Percentiles rank a stretch among this genome's conserved stretches.
Conservation (phyloP, 2,329 filamentous ascomycete species). For the Cytospora piceae region DNA sequence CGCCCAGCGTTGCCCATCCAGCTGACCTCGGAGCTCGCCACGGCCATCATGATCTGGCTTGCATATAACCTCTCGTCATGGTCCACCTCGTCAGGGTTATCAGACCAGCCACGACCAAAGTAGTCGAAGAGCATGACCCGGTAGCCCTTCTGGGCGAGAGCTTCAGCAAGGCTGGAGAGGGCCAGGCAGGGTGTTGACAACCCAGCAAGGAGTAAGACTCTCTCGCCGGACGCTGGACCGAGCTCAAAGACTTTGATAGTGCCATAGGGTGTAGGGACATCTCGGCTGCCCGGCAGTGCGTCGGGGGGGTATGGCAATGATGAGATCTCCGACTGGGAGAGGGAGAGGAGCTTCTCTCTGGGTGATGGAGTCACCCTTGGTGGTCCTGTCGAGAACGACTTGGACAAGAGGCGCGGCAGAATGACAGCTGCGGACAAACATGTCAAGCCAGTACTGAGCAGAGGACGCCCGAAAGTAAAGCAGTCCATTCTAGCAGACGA, state of each 20-base stretch:
- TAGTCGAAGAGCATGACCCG: conserved; percentile 82
- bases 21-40: conserved; percentile 69
- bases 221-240: conserved; percentile 72
- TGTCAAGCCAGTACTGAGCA: conserved; percentile 7
- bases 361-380: conserved; percentile 35
- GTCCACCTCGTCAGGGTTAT: conserved; percentile 66
- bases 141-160: conserved; percentile 67
- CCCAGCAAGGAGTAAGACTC: conserved; percentile 79
- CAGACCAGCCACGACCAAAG: conserved; percentile 70
- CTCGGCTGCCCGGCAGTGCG: conserved; percentile 71
- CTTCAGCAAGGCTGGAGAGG: conserved; percentile 67
- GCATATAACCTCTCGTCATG: conserved; percentile 77
- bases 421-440: conserved; percentile 22
- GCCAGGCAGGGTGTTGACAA: conserved; percentile 83
- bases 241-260: conserved; percentile 81
- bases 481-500: conserved; percentile 7
- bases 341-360: conserved; percentile 2
- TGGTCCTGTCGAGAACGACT: not conserved
- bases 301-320: conserved; percentile 62
- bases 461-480: not conserved
- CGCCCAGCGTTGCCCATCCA: conserved; percentile 58
- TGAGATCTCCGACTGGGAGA: conserved; percentile 7
- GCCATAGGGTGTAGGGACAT: conserved; percentile 76
- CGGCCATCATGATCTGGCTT: conserved; percentile 70
- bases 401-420: not conserved